Evolutionary conservation across 805 yeast species (phyloP).

Genomic region (Phaffomyces thermotolerans): DNA sequence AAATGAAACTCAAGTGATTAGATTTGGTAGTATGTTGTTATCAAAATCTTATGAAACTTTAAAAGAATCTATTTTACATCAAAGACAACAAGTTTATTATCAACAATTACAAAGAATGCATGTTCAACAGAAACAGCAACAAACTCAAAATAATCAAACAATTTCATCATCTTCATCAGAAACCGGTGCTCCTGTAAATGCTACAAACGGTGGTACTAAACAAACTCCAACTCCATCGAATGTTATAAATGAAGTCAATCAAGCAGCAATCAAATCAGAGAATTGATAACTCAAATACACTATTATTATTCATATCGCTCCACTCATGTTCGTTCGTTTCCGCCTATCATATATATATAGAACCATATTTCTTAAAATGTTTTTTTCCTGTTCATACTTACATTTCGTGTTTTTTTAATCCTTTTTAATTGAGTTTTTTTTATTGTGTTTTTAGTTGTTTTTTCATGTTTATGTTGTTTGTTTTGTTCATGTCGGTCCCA

Average conservation of each 20-base stretch:
- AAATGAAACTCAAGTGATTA: conserved; percentile 78
- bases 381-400: no score
- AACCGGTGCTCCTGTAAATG: not conserved
- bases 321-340: no score
- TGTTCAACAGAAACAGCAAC: conserved; percentile 22
- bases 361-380: no score
- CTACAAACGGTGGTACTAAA: not conserved
- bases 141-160: conserved; percentile 24
- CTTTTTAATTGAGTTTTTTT: no score
- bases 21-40: conserved; percentile 87
- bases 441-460: no score
- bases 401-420: no score
- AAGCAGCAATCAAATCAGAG: conserved; percentile 6
- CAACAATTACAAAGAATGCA: conserved; percentile 24
- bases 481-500: no score
- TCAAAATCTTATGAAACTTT: conserved; percentile 79
- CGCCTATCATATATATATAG: no score
- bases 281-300: not conserved
- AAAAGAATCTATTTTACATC: conserved; percentile 66
- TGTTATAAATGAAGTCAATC: conserved; percentile 4
- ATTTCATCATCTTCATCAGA: conserved; percentile 12
- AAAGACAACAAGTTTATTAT: conserved; percentile 45
- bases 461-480: no score
- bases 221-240: conserved; percentile 1
- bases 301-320: not conserved